phyloP scores from a whole-genome alignment of 148 eudicot species.

The Amaranthus palmeri region DNA sequence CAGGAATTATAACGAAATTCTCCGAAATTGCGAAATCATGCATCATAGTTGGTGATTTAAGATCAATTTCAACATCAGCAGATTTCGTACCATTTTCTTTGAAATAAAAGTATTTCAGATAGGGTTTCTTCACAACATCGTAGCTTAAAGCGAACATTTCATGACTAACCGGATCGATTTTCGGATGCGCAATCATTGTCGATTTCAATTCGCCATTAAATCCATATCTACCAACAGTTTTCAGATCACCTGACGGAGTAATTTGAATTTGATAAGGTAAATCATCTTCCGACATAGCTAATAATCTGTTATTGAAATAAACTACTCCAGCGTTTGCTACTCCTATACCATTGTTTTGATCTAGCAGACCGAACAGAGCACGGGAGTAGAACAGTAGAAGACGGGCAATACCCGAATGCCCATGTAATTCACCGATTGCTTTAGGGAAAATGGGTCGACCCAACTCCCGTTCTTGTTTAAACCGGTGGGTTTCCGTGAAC shows the following conservation, averaged over 20 bases:
- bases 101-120: slow-evolving; percentile 61
- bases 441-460: slow-evolving; percentile 67
- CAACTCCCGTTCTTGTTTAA: slow-evolving; percentile 44
- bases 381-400: slow-evolving; percentile 51
- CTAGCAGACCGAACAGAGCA: slow-evolving; percentile 44
- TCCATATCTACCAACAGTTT: slow-evolving; percentile 48
- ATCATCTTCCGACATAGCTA: slow-evolving; percentile 90
- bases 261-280: slow-evolving; percentile 61
- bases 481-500: slow-evolving; percentile 61
- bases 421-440: slow-evolving; percentile 72
- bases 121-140: slow-evolving; percentile 63
- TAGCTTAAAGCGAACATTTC: slow-evolving; percentile 67
- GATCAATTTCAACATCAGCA: slow-evolving; percentile 51
- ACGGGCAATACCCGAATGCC: slow-evolving; percentile 61
- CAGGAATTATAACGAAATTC: slow-evolving; percentile 57
- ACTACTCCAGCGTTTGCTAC: slow-evolving; percentile 79
- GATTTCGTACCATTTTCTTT: slow-evolving; percentile 49
- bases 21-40: slow-evolving; percentile 87
- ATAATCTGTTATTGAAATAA: slow-evolving; percentile 45
- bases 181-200: slow-evolving; percentile 83
- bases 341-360: slow-evolving; percentile 47
- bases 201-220: slow-evolving; percentile 47
- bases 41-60: slow-evolving; percentile 66
- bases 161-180: slow-evolving; percentile 58
- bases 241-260: slow-evolving; percentile 51